These are phyloP conservation scores for Pythium phragmitis DNA, from an alignment of 352 stramenopile genomes.

Conservation along the genomic window DNA sequence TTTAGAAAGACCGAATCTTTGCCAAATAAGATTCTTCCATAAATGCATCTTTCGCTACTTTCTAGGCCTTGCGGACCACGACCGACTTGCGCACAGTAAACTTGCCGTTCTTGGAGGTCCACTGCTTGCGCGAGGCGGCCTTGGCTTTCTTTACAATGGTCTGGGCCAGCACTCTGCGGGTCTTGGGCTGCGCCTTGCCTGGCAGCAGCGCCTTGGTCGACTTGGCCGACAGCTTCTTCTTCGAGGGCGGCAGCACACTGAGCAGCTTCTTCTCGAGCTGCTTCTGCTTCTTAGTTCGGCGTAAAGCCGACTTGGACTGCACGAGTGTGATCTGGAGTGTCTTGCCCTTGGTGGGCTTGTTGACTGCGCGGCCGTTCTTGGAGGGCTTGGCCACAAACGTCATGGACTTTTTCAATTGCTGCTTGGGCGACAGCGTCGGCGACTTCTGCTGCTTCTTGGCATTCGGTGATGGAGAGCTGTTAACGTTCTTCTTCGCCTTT, in stretches of 20 bases:
- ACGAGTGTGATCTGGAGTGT: slow-evolving; percentile 32
- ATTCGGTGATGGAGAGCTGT: slow-evolving; percentile 2
- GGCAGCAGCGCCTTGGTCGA: slow-evolving; percentile 29
- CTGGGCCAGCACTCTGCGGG: slow-evolving; percentile 32
- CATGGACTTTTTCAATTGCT: slow-evolving; percentile 14
- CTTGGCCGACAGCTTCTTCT: slow-evolving; percentile 2
- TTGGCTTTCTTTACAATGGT: slow-evolving; percentile 31
- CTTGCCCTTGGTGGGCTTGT: slow-evolving; percentile 11
- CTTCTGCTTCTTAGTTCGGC: slow-evolving; percentile 20
- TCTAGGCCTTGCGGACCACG: slow-evolving; percentile 35
- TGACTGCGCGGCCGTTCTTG: slow-evolving; percentile 23
- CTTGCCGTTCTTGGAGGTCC: slow-evolving; percentile 37
- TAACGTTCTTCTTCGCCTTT: slow-evolving; percentile 7
- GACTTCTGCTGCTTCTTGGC: slow-evolving; percentile 16
- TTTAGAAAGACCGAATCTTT: not conserved
- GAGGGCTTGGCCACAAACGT: slow-evolving; percentile 4
- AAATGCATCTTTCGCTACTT: not conserved
- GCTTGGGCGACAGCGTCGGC: slow-evolving; percentile 27
- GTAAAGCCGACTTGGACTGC: slow-evolving; percentile 22
- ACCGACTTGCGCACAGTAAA: slow-evolving; percentile 56
- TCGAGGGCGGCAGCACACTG: not conserved
- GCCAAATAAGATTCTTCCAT: not conserved
- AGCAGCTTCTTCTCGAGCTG: slow-evolving; percentile 3
- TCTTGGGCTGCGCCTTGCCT: slow-evolving; percentile 35
- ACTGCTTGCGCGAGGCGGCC: slow-evolving; percentile 27